Percentiles rank a stretch among this genome's conserved stretches.
Conservation (phyloP, 2,329 filamentous ascomycete species). For the Chaetomium sp. region DNA sequence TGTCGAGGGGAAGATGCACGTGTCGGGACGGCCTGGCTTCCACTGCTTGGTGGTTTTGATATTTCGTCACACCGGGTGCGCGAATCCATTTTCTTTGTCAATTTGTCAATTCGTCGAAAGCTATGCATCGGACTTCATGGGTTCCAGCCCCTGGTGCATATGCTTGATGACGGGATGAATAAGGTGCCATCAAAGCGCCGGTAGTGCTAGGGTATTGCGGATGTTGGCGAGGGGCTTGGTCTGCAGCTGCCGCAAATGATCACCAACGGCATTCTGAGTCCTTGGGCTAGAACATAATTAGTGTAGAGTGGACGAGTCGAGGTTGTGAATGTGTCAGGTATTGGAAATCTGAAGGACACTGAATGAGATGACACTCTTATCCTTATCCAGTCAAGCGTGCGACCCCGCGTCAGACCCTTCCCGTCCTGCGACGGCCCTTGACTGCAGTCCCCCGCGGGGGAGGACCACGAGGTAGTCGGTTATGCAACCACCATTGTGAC, state of each 20-base stretch:
- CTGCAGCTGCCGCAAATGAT: too few species aligned
- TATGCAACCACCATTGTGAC: constrained; percentile 4
- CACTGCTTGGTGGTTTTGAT: neutral
- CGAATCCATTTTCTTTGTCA: neutral
- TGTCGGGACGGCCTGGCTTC: neutral
- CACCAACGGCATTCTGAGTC: too few species aligned
- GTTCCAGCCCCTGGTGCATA: constrained; percentile 14
- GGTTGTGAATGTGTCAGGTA: constrained; percentile 6
- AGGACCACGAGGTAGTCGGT: constrained; percentile 15
- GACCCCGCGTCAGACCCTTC: constrained; percentile 5
- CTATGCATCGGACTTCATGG: constrained; percentile 14
- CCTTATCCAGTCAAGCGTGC: neutral
- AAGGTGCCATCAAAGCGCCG: too few species aligned
- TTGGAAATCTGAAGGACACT: neutral
- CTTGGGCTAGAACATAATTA: too few species aligned
- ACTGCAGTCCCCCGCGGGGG: neutral
- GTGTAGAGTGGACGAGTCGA: too few species aligned
- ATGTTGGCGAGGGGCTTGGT: too few species aligned
- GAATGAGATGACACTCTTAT: neutral
- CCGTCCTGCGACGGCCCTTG: neutral
- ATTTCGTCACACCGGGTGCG: neutral
- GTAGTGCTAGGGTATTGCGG: too few species aligned
- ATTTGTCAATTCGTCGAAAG: neutral
- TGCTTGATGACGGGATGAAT: neutral
- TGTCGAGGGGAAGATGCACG: too few species aligned